Evolutionary conservation across 345 rosid species (phyloP).

Genomic region (Euclidium syriacum): DNA sequence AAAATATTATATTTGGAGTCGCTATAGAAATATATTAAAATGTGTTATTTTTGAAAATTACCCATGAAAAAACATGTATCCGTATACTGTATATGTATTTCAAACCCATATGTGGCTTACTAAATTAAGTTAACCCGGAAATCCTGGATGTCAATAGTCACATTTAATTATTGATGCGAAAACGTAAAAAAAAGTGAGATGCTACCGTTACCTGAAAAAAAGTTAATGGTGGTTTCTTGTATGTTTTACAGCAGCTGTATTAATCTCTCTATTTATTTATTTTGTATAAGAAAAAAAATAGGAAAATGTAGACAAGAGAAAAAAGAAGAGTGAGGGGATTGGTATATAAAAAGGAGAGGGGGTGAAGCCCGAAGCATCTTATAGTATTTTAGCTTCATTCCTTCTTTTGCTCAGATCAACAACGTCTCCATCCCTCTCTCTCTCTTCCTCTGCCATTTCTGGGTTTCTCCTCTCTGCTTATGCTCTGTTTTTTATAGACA

Average conservation of each 20-base stretch:
- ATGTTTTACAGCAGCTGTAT: conserved; percentile 19
- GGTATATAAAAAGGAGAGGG: conserved; percentile 28
- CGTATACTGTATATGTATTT: no score
- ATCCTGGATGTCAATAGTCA: conserved; percentile 25
- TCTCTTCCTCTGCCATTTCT: conserved; percentile 21
- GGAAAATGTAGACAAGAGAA: background rate
- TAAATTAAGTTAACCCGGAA: no score
- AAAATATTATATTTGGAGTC: no score
- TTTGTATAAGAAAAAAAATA: background rate
- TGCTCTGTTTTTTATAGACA: conserved; percentile 22
- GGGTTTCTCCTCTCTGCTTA: conserved; percentile 6
- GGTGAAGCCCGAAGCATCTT: conserved; percentile 33
- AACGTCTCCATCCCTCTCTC: conserved; percentile 1
- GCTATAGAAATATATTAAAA: no score
- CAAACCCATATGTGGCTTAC: no score
- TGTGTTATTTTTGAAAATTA: no score
- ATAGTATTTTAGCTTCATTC: conserved; percentile 30
- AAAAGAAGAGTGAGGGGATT: background rate
- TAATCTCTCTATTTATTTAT: background rate
- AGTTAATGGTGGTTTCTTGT: conserved; percentile 20
- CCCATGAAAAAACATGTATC: no score
- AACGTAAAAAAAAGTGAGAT: conserved; percentile 24
- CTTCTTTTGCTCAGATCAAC: conserved; percentile 27
- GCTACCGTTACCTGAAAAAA: conserved; percentile 29
- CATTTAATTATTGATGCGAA: conserved; percentile 15